Base-by-base conservation (phyloP, 352 stramenopile genomes). In the Phytophthora lateralis region DNA sequence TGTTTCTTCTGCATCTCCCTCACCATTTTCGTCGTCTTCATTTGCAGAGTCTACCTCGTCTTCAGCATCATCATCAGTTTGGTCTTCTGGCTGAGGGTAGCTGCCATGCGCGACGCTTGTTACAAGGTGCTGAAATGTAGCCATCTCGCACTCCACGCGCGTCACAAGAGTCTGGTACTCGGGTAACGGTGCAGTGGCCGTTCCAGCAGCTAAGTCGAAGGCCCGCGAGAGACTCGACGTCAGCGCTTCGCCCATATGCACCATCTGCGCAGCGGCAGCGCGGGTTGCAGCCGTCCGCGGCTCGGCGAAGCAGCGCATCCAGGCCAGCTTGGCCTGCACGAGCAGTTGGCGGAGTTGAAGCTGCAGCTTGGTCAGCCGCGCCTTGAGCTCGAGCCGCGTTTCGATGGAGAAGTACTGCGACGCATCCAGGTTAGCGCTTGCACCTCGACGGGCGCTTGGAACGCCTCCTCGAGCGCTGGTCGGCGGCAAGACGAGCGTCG, bases 331-430 rank as follows among this genome's bases (percentile, higher is more conserved):
- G 24, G 63, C 59, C 32, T 76, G 71, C n/a, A 89, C 55, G 3
- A 91, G 60, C 37, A 87, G 57, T 10, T 60, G 55, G 7, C 56
- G 50, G 9, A 90, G 70, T 30, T 76, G 54, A 6, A 52, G 35
- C 41, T 89, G 80, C 27, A 88, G 60, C 11, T 49, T 63, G 4
- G 38, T 43, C 4, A 90, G 66, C 5, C 68, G 66, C 29, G 81
- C 55, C 45, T 80, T 79, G 39, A 88, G 71, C 39, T 84, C 69
- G 14, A 83, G 47, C 1, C 79, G 73, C 45, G 75, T 88, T 65
- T 90, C 77, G 47, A 91, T 86, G 26, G 71, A 63, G 58, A 89
- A 84, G 42, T 76, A 89, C 47, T 78, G 71, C 24, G 54, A 68
- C 52, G 71, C 54, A 58, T 75, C 66, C 30, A 71, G 66, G 24